Percentiles rank a stretch among this genome's conserved stretches.
Evolutionary conservation across 176 grass and related monocot species (phyloP).

Genomic region (Olyra latifolia): DNA sequence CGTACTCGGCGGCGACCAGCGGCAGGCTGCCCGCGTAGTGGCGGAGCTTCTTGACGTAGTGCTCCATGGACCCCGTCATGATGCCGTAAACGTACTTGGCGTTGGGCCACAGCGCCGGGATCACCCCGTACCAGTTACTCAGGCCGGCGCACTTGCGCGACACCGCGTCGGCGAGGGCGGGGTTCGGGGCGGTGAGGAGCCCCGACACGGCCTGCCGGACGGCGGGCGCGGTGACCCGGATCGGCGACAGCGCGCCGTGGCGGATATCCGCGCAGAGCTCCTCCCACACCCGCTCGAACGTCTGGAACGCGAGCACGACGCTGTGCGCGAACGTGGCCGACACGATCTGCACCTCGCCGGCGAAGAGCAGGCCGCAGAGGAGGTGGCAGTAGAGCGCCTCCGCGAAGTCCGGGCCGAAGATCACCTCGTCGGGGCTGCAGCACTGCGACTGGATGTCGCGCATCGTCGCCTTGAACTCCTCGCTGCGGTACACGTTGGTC

Average conservation of each 20-base stretch:
- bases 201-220: slow-evolving; percentile 61
- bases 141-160: slow-evolving; percentile 40
- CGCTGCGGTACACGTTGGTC: slow-evolving; percentile 75
- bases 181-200: slow-evolving; percentile 49
- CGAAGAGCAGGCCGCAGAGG: slow-evolving; percentile 64
- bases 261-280: slow-evolving; percentile 83
- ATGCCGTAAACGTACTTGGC: slow-evolving; percentile 85
- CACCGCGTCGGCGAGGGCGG: slow-evolving; percentile 63
- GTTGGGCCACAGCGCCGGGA: slow-evolving; percentile 81
- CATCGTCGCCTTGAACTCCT: slow-evolving; percentile 70
- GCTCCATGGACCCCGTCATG: slow-evolving; percentile 96
- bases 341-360: slow-evolving; percentile 67
- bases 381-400: slow-evolving; percentile 96
- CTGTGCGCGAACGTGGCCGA: slow-evolving; percentile 90
- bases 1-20: slow-evolving; percentile 80
- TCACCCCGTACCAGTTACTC: slow-evolving; percentile 96
- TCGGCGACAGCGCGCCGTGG: slow-evolving; percentile 42
- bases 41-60: slow-evolving; percentile 74
- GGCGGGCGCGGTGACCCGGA: slow-evolving; percentile 44
- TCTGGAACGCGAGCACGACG: slow-evolving; percentile 80
- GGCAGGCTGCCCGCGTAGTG: slow-evolving; percentile 83
- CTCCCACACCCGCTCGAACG: slow-evolving; percentile 74
- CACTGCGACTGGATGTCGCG: slow-evolving; percentile 65
- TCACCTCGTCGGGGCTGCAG: slow-evolving; percentile 71
- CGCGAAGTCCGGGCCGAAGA: slow-evolving; percentile 75